Evolutionary conservation across 208 protist species (phyloP).

Genomic region (Acanthamoeba royreba): DNA sequence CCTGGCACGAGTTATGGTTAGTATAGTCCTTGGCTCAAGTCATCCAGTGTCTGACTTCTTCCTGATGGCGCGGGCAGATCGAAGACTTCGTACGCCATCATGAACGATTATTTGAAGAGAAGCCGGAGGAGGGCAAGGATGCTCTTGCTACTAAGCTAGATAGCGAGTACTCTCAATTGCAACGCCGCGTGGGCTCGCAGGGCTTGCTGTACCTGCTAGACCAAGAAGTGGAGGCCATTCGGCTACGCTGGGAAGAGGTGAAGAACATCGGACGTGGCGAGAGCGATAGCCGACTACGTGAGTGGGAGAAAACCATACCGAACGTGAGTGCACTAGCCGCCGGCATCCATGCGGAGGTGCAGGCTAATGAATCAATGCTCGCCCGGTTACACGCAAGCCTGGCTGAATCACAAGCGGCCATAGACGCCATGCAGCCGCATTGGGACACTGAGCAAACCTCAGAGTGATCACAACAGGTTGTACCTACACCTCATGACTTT

Average conservation of each 20-base stretch:
- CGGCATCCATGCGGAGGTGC: not conserved
- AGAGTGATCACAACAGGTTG: not conserved
- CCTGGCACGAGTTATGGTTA: not conserved
- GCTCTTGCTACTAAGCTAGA: not conserved
- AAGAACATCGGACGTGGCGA: not conserved
- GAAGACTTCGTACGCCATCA: not conserved
- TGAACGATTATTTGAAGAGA: not conserved
- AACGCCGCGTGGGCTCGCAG: not conserved
- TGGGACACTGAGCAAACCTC: not conserved
- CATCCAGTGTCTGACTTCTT: not conserved
- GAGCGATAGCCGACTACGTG: not conserved
- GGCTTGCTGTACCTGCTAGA: not conserved
- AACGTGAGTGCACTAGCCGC: not conserved
- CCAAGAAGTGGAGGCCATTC: not conserved
- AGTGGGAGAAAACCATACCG: not conserved
- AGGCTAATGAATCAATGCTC: not conserved
- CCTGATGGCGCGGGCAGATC: not conserved
- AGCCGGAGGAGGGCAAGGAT: not conserved
- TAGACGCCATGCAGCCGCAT: not conserved
- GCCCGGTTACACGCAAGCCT: not conserved
- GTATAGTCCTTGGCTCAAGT: no score
- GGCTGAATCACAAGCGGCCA: not conserved
- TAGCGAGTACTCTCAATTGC: not conserved
- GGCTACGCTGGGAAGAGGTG: not conserved
- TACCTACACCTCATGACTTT: not conserved